Base-by-base conservation (phyloP, 495 filamentous ascomycete species). In the Talaromyces adpressus region DNA sequence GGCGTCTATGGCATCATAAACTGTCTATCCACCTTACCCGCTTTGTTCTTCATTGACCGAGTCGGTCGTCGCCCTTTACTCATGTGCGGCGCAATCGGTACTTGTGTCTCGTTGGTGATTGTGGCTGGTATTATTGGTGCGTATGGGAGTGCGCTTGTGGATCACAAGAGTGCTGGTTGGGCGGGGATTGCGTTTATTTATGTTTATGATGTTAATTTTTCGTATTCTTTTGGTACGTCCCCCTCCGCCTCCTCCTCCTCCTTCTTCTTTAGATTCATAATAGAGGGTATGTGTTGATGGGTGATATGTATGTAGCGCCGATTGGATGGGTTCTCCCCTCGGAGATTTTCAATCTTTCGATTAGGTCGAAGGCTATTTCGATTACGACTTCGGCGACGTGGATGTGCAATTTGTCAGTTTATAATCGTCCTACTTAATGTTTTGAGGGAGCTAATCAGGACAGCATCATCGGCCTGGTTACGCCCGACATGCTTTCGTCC, bases 1-100 rank as follows among this genome's bases (percentile, higher is more conserved):
- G 90, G 89, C 36, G 89, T 93, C 0, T 89, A 91, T 36, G 89
- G 90, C 34, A 88, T 93, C 65, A 87, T 87, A 68, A 89, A 92
- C 82, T 90, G 90, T 70, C 69, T 81, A 41, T 87, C 89, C 70
- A 96, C 91, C 1, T 72, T 90, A 49, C 78, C 85, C n/a, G 90
- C 91, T 3, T 84, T 95, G 47, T 70, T 85, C 41, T 75, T 88
- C 58, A 92, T 95, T 65, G 92, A 96, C 73, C 84, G 85, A 56
- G 71, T 93, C 22, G 92, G 92, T 25, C 83, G 92, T 23, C 83
- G 91, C 20, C 62, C 65, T 2, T 63, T 81, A 18, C 71, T 82
- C 30, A 76, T 81, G 69, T 67, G 69, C 23, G 82, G 80, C 16
- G 79, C 81, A 32, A 69, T 72, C 0, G 79, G 77, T 7, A 81